Evolutionary conservation across 2,329 filamentous ascomycete genomes (phyloP), one percentile per base, ranked within the genome.

Genomic region (Fusarium burgessii): DNA sequence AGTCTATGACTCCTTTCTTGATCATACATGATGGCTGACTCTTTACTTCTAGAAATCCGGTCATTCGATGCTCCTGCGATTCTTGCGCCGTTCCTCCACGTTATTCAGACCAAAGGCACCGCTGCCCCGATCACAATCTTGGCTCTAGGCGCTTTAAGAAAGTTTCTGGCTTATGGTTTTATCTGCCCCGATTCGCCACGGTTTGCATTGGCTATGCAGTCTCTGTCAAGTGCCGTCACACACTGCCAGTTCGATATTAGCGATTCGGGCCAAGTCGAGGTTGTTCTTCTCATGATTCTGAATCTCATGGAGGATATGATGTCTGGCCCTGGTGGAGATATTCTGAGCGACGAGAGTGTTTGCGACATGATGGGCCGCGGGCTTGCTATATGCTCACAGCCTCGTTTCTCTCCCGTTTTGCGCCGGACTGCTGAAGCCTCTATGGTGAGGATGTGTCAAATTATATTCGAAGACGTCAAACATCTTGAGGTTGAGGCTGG

Each of bases 331-430:
- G 94, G 95, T 33, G 96, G 96, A 40, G 92, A 97, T 72, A 89
- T 98, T 14, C 85, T 99, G n/a, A 97, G 95, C 63, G 96, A 99
- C 77, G 95, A 98, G 83, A 98, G 95, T 78, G 94, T 99, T 14
- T 99, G 97, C 79, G 94, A 98, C 80, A 98, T 99, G 94, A 98
- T 99, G 95, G 96, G 97, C 80, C 95, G 94, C 3, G 96, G 95
- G 2, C 82, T 99, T 72, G 97, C 94, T 78, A 98, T 99, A 85
- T 99, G 96, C 84, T 99, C 95, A 70, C 95, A 98, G 78, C 90
- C 93, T 59, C 90, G 95, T 59, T 90, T 98, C 67, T 98, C 95
- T 13, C 95, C 98, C 76, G 90, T 98, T 7, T 84, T 99, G 58
- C 90, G 95, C 70, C 89, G 95, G 70, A 97, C 95, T 23, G 96